Evolutionary conservation across 495 filamentous ascomycete species (phyloP).

Genomic region (Aspergillus kassunensis): DNA sequence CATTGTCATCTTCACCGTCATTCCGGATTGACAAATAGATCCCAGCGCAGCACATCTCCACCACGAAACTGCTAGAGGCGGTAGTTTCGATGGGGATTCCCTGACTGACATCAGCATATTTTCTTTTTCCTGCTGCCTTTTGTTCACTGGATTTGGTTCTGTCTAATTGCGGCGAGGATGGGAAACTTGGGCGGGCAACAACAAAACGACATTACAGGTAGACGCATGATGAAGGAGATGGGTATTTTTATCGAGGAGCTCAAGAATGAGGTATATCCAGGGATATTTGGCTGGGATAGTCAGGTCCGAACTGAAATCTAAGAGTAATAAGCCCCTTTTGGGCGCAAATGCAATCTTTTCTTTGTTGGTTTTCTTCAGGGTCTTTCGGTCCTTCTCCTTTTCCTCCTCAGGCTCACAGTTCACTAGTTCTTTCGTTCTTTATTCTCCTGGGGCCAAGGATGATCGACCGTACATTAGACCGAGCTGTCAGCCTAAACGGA

Average conservation of each 20-base stretch:
- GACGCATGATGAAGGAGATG: not conserved
- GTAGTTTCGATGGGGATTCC: conserved; percentile 8
- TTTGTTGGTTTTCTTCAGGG: no score
- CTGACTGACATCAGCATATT: not conserved
- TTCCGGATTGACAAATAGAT: conserved; percentile 16
- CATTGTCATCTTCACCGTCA: conserved; percentile 5
- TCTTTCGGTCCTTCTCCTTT: no score
- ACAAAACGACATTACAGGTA: conserved; percentile 4
- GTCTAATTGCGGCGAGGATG: no score
- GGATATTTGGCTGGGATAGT: not conserved
- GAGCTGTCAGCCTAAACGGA: no score
- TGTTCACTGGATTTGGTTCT: not conserved
- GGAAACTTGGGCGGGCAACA: no score
- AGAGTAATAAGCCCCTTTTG: not conserved
- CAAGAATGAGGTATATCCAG: not conserved
- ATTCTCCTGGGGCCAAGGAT: no score
- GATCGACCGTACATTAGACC: no score
- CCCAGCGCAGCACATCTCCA: conserved; percentile 7
- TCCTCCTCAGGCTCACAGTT: no score
- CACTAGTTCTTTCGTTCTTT: no score
- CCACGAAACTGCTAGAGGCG: conserved; percentile 2
- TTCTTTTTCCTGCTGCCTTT: not conserved
- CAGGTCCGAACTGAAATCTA: no score
- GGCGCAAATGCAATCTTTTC: no score
- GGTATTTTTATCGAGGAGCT: not conserved